Base-by-base conservation (phyloP, 2,329 filamentous ascomycete genomes). In the Aspergillus costaricaensis region DNA sequence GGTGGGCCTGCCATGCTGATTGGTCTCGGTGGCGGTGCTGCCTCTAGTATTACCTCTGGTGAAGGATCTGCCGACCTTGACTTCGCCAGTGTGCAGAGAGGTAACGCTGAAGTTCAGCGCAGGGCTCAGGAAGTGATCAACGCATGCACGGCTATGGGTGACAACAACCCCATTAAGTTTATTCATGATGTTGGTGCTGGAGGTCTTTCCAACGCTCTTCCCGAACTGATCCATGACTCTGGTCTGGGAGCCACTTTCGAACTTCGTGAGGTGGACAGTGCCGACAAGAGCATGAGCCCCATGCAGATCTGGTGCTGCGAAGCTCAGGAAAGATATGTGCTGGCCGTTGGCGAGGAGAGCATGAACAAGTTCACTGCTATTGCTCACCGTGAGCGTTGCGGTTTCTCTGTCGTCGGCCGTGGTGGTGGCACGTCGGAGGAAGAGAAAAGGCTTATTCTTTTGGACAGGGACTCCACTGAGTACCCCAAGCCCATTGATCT, bases 291-390 rank as follows among this genome's bases (percentile, higher is more conserved):
- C 72, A 94, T 99, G 90, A 96, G 91, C 71, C 95, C 95, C 19
- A 85, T 99, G 60, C 91, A 98, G 74, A 96, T 99, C 50, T 98
- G 94, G 93, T 97, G 95, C 77, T 96, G 94, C 69, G 94, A 98
- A 76, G 92, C 95, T 0, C 95, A 99, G 74, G 95, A 99, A 77
- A 86, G 95, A 74, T 99, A 99, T 70, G 95, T 99, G 7, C 81
- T 99, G 69, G 88, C 96, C 8, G 87, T 99, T 63, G 92, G 93
- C 62, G 86, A 87, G 55, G 89, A 95, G 19, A 84, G 88, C 56
- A 85, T 98, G 71, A 92, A 94, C 69, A 80, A 81, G 21, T 90
- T 90, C 77, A 84, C 83, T 65, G 79, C 88, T 78, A 82, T 99
- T 68, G 82, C 80, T 75, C 85, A 89, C 64, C 86, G 95, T 73